Evolutionary conservation across 225 moss, liverwort and hornwort genomes (phyloP), one percentile per base, ranked within the genome.

Genomic region (Bryum argenteum): DNA sequence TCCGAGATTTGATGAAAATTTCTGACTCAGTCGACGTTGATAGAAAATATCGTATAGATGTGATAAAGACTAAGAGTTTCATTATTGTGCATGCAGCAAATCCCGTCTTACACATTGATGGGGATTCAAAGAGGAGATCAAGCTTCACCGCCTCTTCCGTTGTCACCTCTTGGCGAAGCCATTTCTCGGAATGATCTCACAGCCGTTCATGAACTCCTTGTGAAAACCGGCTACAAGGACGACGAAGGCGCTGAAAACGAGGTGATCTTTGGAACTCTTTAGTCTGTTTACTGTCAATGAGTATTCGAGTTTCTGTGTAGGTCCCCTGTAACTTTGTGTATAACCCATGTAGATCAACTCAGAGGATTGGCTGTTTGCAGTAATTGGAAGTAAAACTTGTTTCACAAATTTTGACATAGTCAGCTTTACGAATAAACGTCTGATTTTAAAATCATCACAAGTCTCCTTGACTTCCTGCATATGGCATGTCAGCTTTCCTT

Each of bases 211-310:
- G 96, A 96, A 74, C 81, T 93, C 43, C 74, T 96, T 45, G 87
- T 89, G 67, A 96, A 93, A 77, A 93, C 89, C 8, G 87, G 93
- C 40, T 96, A 96, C 63, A 96, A 93, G 81, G 91, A 91, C 68
- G 96, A 96, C 51, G 96, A 96, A 73, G 93, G 91, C 48, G 81
- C 96, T 28, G 96, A 96, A 2, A 93, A 96, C 66, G 96, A 96
- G 96, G 96, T 96, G 24, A 0, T 33, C 33, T 33, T 33, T 8
- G 6, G 3, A 17, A 42, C 43, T 75, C n/a, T 42, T 70, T 0
- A 21, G 22, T 56, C 3, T 2, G 9, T 61, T 38, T 0, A 6
- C 53, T 3, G 33, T 33, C 5, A 6, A 5, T 13, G 10, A 18
- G 9, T 33, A 15, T 16, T 58, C 58, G 8, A 58, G 33, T 33